Evolutionary conservation across 2,329 filamentous ascomycete genomes (phyloP), one percentile per base, ranked within the genome.

Genomic region (Beauveria caledonica): DNA sequence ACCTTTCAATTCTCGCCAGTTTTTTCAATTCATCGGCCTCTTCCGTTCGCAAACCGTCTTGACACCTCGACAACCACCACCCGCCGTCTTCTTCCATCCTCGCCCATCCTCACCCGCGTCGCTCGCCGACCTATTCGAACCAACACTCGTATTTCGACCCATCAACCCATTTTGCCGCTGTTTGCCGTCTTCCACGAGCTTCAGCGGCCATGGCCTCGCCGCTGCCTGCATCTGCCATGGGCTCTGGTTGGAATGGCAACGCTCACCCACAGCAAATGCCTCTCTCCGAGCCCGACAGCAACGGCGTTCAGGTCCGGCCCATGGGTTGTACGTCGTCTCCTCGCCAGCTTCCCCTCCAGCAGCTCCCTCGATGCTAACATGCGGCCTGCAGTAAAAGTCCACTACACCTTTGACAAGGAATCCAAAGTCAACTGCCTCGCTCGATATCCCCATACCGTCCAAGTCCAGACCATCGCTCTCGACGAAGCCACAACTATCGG

Each of bases 391-490:
- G 92, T 97, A 74, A 97, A 97, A 80, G 89, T 97, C 54, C 86
- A 96, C 63, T 99, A 97, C 76, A 96, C 92, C 36, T 97, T 97
- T 76, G 92, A 97, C 73, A 86, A 87, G 70, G 87, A 93, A 66
- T 88, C 86, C 76, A 92, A 92, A 74, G 87, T 91, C 64, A 92
- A 93, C 71, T 97, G 92, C 74, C 81, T 99, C 54, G 92, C 93
- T 62, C 85, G 93, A 68, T 88, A 90, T 79, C 88, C 90, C 19
- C 87, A 93, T 62, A 81, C 88, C 17, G 79, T 96, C 61, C 82
- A 88, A 57, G 85, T 97, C 42, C 90, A 92, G 68, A 90, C 91
- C 2, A 83, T 95, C 15, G 82, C 85, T 25, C 77, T 97, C 63
- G 90, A 97, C 71, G 90, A 95, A 62, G 82, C 80, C 62, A 90